Conservation (phyloP, 176 grass and related monocot genomes). For the Sorghum bicolor region Sorghum_bicolor_NCBIv3 NC_012870.2:58828501-58829000, state of each 20-base stretch:
- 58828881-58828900: conserved; percentile 18
- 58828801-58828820: background rate
- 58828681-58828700: background rate
- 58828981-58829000: conserved; percentile 7
- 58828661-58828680: background rate
- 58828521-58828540: too few relatives aligned
- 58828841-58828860: background rate
- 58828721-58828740: background rate
- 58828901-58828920: conserved; percentile 29
- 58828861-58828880: background rate
- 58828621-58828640: background rate
- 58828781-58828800: background rate
- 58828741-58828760: background rate
- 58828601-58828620: background rate
- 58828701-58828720: background rate
- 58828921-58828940: conserved; percentile 40
- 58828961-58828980: conserved; percentile 33
- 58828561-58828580: too few relatives aligned
- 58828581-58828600: background rate
- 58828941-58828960: background rate
- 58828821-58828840: conserved; percentile 8
- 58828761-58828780: background rate
- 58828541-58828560: too few relatives aligned
- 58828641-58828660: background rate
- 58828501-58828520: background rate